Base-by-base conservation (phyloP, 495 filamentous ascomycete species). In the Podospora tetraspora region DNA sequence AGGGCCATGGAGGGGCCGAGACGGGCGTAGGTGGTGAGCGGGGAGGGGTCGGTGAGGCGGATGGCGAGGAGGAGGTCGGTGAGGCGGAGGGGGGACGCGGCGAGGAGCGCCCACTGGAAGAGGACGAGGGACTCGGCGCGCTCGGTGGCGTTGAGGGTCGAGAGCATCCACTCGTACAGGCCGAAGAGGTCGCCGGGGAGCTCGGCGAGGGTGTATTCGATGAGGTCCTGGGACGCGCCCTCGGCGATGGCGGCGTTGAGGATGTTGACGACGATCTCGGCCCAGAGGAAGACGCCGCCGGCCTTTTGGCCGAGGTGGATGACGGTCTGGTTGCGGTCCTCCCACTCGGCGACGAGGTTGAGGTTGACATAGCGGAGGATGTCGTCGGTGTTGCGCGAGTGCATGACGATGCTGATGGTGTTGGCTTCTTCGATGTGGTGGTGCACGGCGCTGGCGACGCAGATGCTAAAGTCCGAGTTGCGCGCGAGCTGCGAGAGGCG, bases 51-150 rank as follows among this genome's bases (percentile, higher is more conserved):
- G 19, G 75, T 77, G 27, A 80, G 66, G 6, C 74, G 70, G 13
- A 80, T 66, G 12, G 77, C 79, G 56, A 79, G 65, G 52, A 71
- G 71, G 0, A 80, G 59, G 69, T 80, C 76, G 66, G 77, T 77
- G 21, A 80, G 73, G 1, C 74, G 68, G 73, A 80, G 75, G 7
- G 77, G 77, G 57, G 77, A 74, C 8, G 77, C 68, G 0, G 75
- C 74, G 8, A 79, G 69, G 29, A 80, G 74, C 6, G 76, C 77
- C 79, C 79, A 80, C 43, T 79, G 76, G 71, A 80, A 78, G 27
- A 80, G 69, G 3, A 72, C 58, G 23, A 77, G 68, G 6, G 77
- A 70, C 61, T 79, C 79, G 23, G 73, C 75, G 29, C 73, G 75
- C 67, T 80, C 79, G 25, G 70, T 59, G 2, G 74, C 69, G 60